Percentiles rank a stretch among this genome's conserved stretches.
Conservation (phyloP, 768 basidiomycete genomes). For the Mrakia frigida region DNA sequence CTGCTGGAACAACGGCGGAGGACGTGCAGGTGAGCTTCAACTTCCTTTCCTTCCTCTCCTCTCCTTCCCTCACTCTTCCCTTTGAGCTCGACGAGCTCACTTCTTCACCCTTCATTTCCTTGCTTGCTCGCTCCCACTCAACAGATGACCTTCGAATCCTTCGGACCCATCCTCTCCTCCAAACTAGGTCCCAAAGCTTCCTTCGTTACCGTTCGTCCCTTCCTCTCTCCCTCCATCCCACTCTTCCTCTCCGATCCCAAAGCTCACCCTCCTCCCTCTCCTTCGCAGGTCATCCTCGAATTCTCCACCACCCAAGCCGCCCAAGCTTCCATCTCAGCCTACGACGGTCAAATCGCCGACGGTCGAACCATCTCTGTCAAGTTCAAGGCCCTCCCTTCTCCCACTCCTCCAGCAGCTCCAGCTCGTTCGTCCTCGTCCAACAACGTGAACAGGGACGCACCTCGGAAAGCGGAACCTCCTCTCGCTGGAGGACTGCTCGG, state of each 20-base stretch:
- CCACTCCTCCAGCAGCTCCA: background rate
- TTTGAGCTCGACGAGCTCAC: background rate
- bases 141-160: conserved; percentile 27
- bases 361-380: conserved; percentile 28
- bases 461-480: background rate
- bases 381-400: background rate
- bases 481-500: conserved; percentile 3
- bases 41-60: background rate
- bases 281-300: conserved; percentile 19
- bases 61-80: background rate
- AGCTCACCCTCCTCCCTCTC: background rate
- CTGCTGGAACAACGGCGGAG: conserved; percentile 29
- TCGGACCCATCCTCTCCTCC: conserved; percentile 14
- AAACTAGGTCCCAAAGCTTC: background rate
- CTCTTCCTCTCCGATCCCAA: background rate
- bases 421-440: background rate
- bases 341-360: conserved; percentile 27
- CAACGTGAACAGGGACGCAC: background rate
- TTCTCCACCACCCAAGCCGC: conserved; percentile 16
- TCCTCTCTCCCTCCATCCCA: background rate
- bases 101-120: background rate
- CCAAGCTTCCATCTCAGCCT: conserved; percentile 25
- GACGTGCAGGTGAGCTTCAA: conserved; percentile 28
- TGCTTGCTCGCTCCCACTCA: too few species aligned
- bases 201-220: conserved; percentile 15